Evolutionary conservation across 805 yeast genomes (phyloP), one percentile per base, ranked within the genome.

Genomic region (Komagataella phaffii): DNA sequence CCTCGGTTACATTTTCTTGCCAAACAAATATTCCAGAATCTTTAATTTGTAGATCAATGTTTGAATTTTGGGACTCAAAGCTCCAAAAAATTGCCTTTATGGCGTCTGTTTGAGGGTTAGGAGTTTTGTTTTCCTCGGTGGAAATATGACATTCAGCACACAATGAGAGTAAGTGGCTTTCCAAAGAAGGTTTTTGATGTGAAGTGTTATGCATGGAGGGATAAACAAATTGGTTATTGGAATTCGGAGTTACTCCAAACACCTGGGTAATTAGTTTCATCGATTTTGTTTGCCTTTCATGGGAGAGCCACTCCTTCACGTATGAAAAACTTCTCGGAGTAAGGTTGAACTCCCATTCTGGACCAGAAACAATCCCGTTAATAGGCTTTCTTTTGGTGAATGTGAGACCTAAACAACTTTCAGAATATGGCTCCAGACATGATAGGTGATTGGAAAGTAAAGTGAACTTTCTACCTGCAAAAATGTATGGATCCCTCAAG

Each of bases 101-200:
- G 1, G 76, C 69, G 63, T 91, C 95, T 1, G 56, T 46, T 3
- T 58, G 52, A 0, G 96, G 95, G 58, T 88, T 84, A 0, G 97
- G 91, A 6, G 61, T 56, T 8, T 69, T 62, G 6, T 65, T 69
- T 0, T 64, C 73, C n/a, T 79, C 62, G 0, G 84, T 75, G 47
- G 75, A 75, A 0, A 77, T 80, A 63, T 83, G 90, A 0, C 88
- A 61, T 59, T 91, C 98, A 51, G 88, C 55, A 5, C 76, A 69
- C 40, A 89, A 64, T n/a, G 79, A 71, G 0, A 83, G 72, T 59
- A 89, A 59, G 23, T 74, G 67, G 49, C 71, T 72, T 54, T 69
- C 76, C 2, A 72, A 51, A 60, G 64, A 56, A 69, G 63, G 45
- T 59, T 61, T 44, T 64, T 69, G 55, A 62, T 66, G 44, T 47